These are phyloP conservation scores for Calcarisporium arbuscula DNA, from an alignment of 2,329 filamentous ascomycete species.

Conservation along the genomic window DNA sequence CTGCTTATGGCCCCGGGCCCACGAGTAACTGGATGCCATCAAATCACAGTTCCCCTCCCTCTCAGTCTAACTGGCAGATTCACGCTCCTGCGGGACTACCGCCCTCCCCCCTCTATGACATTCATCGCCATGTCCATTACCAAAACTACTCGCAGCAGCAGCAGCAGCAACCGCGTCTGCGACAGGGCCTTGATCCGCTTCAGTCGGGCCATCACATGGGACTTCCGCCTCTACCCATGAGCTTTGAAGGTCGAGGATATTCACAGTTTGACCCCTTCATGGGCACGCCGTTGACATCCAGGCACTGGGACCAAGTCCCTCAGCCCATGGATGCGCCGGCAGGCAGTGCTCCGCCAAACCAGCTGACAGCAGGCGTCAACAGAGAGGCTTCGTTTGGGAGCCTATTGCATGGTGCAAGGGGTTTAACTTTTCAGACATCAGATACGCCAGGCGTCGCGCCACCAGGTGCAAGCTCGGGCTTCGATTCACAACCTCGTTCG, in stretches of 20 bases:
- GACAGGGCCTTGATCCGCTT: conserved; percentile 15
- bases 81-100: background rate
- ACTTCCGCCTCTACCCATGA: conserved; percentile 17
- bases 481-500: conserved; percentile 15
- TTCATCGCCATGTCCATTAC: no score
- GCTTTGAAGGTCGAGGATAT: conserved; percentile 10
- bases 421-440: conserved; percentile 3
- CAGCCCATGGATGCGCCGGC: no score
- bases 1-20: conserved; percentile 4
- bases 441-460: conserved; percentile 5
- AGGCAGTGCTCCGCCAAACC: no score
- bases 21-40: no score
- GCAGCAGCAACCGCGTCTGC: conserved; percentile 9
- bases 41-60: no score
- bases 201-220: conserved; percentile 13
- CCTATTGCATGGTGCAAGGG: background rate
- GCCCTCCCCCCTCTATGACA: conserved; percentile 8
- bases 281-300: conserved; percentile 2
- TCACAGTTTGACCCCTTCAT: conserved; percentile 10
- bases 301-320: no score
- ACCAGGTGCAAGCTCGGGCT: conserved; percentile 13
- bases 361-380: no score
- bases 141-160: conserved; percentile 16
- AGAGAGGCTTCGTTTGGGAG: no score
- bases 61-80: conserved; percentile 6